phyloP scores from a whole-genome alignment of 2,329 filamentous ascomycete species.

The Whalleya microplaca region DNA sequence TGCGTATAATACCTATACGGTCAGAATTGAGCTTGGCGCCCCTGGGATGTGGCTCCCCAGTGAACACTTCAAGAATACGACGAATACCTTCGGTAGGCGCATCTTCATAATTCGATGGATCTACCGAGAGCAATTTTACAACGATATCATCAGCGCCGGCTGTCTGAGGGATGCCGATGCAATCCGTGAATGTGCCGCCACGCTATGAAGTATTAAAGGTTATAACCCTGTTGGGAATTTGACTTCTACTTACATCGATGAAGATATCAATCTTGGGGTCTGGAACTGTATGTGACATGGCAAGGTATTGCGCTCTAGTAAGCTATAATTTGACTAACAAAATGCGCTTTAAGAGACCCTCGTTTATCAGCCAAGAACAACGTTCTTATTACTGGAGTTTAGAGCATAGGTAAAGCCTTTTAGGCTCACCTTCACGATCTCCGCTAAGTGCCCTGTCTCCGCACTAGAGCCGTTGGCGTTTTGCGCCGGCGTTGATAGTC shows the following conservation, averaged over 20 bases:
- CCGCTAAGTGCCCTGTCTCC: no score
- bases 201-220: slow-evolving; percentile 11
- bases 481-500: no score
- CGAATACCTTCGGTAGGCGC: slow-evolving; percentile 73
- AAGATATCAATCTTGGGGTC: slow-evolving; percentile 25
- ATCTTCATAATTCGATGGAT: slow-evolving; percentile 71
- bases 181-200: slow-evolving; percentile 30
- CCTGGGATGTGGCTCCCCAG: slow-evolving; percentile 57
- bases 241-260: slow-evolving; percentile 17
- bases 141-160: slow-evolving; percentile 69
- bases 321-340: background rate
- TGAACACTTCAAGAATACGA: slow-evolving; percentile 65
- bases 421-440: no score
- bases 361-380: background rate
- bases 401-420: no score
- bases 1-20: slow-evolving; percentile 35
- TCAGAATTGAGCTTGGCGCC: slow-evolving; percentile 40
- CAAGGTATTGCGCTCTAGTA: background rate
- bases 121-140: slow-evolving; percentile 76
- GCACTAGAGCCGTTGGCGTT: no score
- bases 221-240: background rate
- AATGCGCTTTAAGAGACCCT: background rate
- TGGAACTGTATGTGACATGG: slow-evolving; percentile 11
- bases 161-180: slow-evolving; percentile 57
- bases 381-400: no score